Base-by-base conservation (phyloP, 768 basidiomycete species). In the Leccinum imitatum region DNA sequence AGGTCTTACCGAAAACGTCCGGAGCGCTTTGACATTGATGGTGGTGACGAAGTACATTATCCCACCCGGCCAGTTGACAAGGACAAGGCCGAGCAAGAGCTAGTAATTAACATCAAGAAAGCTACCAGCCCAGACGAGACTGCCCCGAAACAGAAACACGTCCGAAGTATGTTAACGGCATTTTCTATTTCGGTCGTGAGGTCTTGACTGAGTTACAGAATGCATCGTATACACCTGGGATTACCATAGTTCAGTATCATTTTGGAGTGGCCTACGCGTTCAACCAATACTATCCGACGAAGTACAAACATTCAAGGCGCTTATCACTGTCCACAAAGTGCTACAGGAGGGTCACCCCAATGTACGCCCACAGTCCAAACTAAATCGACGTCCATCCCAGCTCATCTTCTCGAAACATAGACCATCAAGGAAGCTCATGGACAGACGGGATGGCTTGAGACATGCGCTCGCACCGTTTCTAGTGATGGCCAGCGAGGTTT, bases 171-270 rank as follows among this genome's bases (percentile, higher is more conserved):
- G 89, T 81, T 56, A 50, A 46, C 50, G 60, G 56, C 54, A 60
- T 63, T 8, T 54, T 65, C 59, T 33, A 47, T 56, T 55, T 62
- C 17, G 35, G 17, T 57, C 44, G 37, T 50, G 23, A 30, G 27
- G 58, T 53, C 60, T 73, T 46, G 52, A 75, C 53, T 9, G 30
- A 37, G 21, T 33, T 9, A 10, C 73, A 98, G 96, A 98, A 79
- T 93, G 91, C 69, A 98, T 99, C 72, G 93, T 98, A 25, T 99
- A 95, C 75, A 98, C 97, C 7, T 98, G 95, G 95, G 97, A 99
- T 75, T 98, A 98, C 70, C 95, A 98, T 69, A 91, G 95, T 19
- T 98, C 95, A 37, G 87, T 93, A 67, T 95, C 95, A 6, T 98
- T 98, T 73, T 99, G 97, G 97, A 94, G 93, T 67, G 94, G 93